A percentile compares a stretch with the other conserved stretches of the same genome.
phyloP scores from a whole-genome alignment of 2,329 filamentous ascomycete species.

The Fusarium torreyae region DNA sequence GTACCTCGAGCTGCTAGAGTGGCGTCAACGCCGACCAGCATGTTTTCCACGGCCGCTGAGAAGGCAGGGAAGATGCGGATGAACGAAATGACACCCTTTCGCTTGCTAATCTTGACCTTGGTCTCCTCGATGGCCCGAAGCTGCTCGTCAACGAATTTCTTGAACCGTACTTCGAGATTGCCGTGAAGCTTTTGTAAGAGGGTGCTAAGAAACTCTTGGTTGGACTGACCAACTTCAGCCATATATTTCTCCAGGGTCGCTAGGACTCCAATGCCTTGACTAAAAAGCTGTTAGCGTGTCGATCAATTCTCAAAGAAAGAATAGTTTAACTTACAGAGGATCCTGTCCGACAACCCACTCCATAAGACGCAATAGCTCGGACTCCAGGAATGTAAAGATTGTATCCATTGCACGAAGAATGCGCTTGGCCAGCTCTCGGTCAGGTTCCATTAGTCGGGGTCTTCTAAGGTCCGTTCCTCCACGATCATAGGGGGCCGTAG shows the following conservation, averaged over 20 bases:
- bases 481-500: slow-evolving; percentile 76
- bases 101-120: slow-evolving; percentile 99
- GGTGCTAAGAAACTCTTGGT: slow-evolving; percentile 90
- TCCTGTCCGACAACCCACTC: slow-evolving; percentile 88
- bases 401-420: slow-evolving; percentile 92
- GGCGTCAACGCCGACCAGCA: slow-evolving; percentile 74
- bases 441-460: slow-evolving; percentile 87
- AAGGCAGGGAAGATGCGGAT: slow-evolving; percentile 95
- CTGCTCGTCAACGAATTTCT: slow-evolving; percentile 93
- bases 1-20: slow-evolving; percentile 78
- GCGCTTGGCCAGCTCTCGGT: slow-evolving; percentile 86
- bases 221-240: slow-evolving; percentile 85
- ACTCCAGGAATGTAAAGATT: slow-evolving; percentile 85
- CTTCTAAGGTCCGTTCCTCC: slow-evolving; percentile 80
- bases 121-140: slow-evolving; percentile 97
- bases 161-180: slow-evolving; percentile 81
- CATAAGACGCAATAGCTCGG: slow-evolving; percentile 83
- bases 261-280: slow-evolving; percentile 91
- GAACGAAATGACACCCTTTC: slow-evolving; percentile 95
- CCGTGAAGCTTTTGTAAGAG: slow-evolving; percentile 85
- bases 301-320: background rate
- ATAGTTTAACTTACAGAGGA: slow-evolving; percentile 76
- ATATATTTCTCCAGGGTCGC: slow-evolving; percentile 85
- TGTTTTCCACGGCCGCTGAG: slow-evolving; percentile 85
- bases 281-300: slow-evolving; percentile 55